These are phyloP conservation scores for Sechiopsis laciniata DNA, from an alignment of 306 rosid genomes.

Conservation along the genomic window DNA sequence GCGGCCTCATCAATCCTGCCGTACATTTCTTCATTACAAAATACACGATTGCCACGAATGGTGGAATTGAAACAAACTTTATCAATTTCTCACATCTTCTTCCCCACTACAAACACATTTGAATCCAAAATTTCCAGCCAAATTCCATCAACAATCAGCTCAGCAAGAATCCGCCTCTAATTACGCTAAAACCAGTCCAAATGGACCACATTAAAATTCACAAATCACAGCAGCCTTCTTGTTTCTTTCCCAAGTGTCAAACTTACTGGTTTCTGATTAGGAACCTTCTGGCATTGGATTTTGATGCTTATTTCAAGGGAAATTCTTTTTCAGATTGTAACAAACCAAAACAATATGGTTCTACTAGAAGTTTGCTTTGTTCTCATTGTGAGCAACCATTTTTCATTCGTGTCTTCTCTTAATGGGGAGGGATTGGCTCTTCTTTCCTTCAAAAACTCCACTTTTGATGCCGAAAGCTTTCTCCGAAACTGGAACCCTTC, in stretches of 20 bases:
- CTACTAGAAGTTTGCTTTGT: conserved; percentile 22
- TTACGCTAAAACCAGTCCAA: conserved; percentile 10
- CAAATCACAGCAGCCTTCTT: conserved; percentile 4
- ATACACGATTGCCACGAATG: conserved; percentile 17
- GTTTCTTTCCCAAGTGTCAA: conserved; percentile 3
- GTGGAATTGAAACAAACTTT: conserved; percentile 4
- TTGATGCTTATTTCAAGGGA: conserved; percentile 9
- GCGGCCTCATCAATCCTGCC: neutral
- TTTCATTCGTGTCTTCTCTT: conserved; percentile 19
- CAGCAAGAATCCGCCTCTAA: conserved; percentile 20
- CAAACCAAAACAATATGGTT: conserved; percentile 22
- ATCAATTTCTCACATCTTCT: conserved; percentile 2
- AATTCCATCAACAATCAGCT: neutral
- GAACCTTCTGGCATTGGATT: neutral
- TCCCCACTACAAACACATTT: neutral
- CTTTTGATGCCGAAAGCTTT: neutral
- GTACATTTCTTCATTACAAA: neutral
- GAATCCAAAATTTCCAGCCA: neutral
- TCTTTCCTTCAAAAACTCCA: conserved; percentile 25
- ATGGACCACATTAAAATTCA: conserved; percentile 8
- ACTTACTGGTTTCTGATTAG: conserved; percentile 3
- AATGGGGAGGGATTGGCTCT: conserved; percentile 32
- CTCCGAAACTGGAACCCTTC: conserved; percentile 28
- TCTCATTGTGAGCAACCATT: conserved; percentile 24
- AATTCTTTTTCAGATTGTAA: neutral